Evolutionary conservation across 2,329 filamentous ascomycete species (phyloP).

Genomic region (Penicillium occitanis): DNA sequence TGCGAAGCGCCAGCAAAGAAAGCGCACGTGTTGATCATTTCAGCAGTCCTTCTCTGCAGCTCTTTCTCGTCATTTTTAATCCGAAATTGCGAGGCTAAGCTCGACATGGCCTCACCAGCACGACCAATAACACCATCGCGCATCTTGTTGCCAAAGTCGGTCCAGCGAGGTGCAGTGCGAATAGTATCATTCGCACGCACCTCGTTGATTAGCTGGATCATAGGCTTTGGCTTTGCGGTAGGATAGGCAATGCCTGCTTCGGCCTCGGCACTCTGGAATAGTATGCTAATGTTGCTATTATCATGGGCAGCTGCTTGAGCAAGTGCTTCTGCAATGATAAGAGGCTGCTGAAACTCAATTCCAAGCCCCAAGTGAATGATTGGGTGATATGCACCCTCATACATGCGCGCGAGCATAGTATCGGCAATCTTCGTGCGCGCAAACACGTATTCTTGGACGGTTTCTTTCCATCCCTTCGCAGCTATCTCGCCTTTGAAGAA

Average conservation of each 20-base stretch:
- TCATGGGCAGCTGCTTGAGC: conserved; percentile 70
- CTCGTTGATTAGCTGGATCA: background rate
- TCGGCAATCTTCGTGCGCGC: conserved; percentile 58
- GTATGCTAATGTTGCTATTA: background rate
- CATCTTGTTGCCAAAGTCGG: background rate
- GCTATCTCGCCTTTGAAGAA: conserved; percentile 70
- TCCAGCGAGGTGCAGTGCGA: background rate
- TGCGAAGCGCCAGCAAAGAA: conserved; percentile 11
- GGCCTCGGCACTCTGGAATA: background rate
- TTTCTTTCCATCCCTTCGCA: conserved; percentile 56
- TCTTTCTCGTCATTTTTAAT: background rate
- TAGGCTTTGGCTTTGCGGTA: background rate
- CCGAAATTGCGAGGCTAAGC: conserved; percentile 1
- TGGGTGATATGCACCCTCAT: conserved; percentile 63
- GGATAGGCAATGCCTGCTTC: background rate
- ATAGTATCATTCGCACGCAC: conserved; percentile 4
- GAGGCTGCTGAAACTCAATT: conserved; percentile 66
- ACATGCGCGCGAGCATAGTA: conserved; percentile 64
- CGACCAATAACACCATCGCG: conserved; percentile 4
- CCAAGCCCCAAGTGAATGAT: conserved; percentile 79
- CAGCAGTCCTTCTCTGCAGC: conserved; percentile 7
- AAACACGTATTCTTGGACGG: conserved; percentile 64
- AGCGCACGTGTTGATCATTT: conserved; percentile 16
- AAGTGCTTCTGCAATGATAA: conserved; percentile 67
- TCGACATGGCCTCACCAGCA: background rate